Evolutionary conservation across 306 rosid species (phyloP).

Genomic region (Herpetospermum pedunculosum): DNA sequence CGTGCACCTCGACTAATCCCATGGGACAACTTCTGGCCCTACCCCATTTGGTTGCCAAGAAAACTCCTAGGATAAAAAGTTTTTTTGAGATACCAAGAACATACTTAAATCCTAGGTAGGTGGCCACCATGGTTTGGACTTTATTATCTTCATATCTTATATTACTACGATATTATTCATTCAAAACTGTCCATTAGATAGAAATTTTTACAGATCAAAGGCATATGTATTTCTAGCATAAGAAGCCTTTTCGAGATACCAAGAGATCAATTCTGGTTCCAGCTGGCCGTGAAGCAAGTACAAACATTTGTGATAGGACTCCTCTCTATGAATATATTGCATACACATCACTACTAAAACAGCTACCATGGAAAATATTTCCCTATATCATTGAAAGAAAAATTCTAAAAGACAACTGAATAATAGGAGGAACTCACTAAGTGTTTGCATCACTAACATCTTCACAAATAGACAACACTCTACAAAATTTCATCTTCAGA

Average conservation of each 20-base stretch:
- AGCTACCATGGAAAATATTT: neutral
- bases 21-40: too few species aligned
- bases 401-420: neutral
- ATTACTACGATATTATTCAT: too few species aligned
- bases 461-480: neutral
- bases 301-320: neutral
- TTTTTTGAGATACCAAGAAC: too few species aligned
- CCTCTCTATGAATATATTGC: neutral
- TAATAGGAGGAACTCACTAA: neutral
- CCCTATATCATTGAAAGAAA: neutral
- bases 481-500: neutral
- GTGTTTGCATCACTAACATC: neutral
- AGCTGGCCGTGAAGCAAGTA: neutral
- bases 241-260: neutral
- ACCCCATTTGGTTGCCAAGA: too few species aligned
- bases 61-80: too few species aligned
- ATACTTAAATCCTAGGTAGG: too few species aligned
- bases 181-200: too few species aligned
- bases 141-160: too few species aligned
- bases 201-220: too few species aligned
- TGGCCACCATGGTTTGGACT: too few species aligned
- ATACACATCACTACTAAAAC: neutral
- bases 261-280: neutral
- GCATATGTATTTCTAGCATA: neutral
- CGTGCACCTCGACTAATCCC: too few species aligned